A percentile compares a stretch with the other conserved stretches of the same genome.
These are phyloP conservation scores for Entelexis paramagnoliae DNA, from an alignment of 1,139 yeast genomes.

Conservation along the genomic window DNA sequence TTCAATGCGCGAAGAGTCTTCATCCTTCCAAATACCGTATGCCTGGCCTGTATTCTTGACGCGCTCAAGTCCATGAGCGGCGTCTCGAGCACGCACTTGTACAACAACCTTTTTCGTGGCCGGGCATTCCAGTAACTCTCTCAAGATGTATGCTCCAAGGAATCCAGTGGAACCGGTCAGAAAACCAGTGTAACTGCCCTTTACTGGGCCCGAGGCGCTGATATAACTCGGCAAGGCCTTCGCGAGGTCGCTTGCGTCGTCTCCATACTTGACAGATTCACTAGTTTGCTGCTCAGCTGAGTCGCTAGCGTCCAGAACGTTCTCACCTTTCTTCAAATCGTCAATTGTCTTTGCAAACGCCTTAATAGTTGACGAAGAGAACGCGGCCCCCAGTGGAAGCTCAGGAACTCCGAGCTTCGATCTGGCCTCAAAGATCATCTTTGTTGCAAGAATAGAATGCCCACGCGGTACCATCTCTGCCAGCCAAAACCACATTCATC, in stretches of 20 bases:
- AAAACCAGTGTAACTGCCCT: conserved; percentile 50
- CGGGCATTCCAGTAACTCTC: conserved; percentile 54
- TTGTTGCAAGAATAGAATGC: conserved; percentile 90
- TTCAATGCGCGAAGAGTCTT: conserved; percentile 47
- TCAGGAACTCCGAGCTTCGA: conserved; percentile 59
- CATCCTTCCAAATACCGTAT: conserved; percentile 75
- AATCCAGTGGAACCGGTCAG: conserved; percentile 96
- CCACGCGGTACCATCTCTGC: conserved; percentile 36
- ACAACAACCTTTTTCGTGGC: conserved; percentile 49
- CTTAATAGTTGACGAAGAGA: conserved; percentile 76
- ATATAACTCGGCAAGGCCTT: conserved; percentile 39
- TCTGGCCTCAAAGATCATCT: conserved; percentile 89
- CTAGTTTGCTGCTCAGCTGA: conserved; percentile 17
- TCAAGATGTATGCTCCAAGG: conserved; percentile 77
- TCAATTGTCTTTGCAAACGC: conserved; percentile 68
- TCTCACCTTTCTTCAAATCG: conserved; percentile 39
- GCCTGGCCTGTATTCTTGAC: conserved; percentile 63
- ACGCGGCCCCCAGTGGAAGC: conserved; percentile 79
- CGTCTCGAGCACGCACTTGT: conserved; percentile 78
- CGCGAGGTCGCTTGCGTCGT: conserved; percentile 59
- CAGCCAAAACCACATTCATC: too few species aligned
- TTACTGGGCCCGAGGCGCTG: conserved; percentile 32
- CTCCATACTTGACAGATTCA: conserved; percentile 46
- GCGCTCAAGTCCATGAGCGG: conserved; percentile 63
- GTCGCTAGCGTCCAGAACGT: conserved; percentile 30